Base-by-base conservation (phyloP, 768 basidiomycete genomes). In the Lactarius sanguifluus region DNA sequence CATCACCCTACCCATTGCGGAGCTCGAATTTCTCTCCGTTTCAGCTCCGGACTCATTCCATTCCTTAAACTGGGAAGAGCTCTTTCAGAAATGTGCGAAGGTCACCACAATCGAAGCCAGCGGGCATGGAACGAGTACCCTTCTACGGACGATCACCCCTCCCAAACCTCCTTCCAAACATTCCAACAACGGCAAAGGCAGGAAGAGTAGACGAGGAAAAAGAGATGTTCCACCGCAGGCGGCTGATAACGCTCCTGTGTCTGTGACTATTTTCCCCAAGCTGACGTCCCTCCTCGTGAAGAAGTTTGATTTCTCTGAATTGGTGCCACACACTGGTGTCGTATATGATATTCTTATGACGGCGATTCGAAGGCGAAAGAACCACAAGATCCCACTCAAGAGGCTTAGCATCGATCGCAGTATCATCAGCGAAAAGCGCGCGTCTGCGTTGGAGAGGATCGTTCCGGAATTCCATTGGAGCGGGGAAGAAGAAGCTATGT, bases 1-100 rank as follows among this genome's bases (percentile, higher is more conserved):
- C 50, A 23, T 20, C 13, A 30, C 23, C 28, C 40, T 66, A 2
- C 61, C 65, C 8, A 58, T 66, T 9, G 23, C 47, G 15, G 50
- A 62, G 3, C 7, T 66, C 32, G 50, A 59, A 36, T 59, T 58
- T 16, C 65, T 66, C 28, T 66, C 56, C 34, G 18, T 66, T n/a
- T 52, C 4, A 9, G 38, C 56, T 28, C 16, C 43, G 15, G n/a
- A 62, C 15, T 32, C 18, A 2, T 5, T 15, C n/a, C 25, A 28
- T 20, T 34, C 54, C 12, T 1, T 57, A 12, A 36, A 66, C 40
- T 66, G 61, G 65, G 50, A 5, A 15, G 32, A 28, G 1, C 38
- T 63, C 18, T 66, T 59, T 43, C 50, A 34, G 38, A 61, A 23
- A 2, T 66, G 57, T 36, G 62, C 20, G 20, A 47, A 63, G n/a